Evolutionary conservation across 164 flowering plant species (phyloP), one percentile per base, ranked within the genome.

Genomic region (Vitis amurensis): DNA sequence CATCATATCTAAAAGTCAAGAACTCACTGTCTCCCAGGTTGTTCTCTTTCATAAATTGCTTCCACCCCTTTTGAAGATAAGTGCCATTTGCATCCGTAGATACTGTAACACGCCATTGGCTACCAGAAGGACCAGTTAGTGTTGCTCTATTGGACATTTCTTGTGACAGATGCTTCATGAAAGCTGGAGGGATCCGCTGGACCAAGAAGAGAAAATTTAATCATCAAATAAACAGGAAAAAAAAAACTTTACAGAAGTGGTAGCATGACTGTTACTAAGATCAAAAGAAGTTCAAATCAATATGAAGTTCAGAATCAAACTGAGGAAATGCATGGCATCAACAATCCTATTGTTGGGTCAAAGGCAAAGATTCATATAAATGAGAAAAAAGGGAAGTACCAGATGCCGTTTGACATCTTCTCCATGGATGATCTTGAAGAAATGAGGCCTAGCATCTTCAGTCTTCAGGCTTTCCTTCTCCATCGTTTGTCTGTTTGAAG

Each of bases 1-100:
- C 83, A 55, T 77, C 69, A 62, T 80, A 77, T 14, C 8, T 66
- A 68, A 80, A 77, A 19, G 72, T 1, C 29, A 77, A 11, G n/a
- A 68, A 59, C 49, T 78, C 80, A 10, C 8, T 2, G 1, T 55
- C n/a, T 1, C 63, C 51, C 2, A 80, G 27, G 1, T 50, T 52
- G 55, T 80, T 64, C 2, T 61, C 59, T 71, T 14, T 66, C 2
- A 48, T n/a, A 50, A 77, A 77, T 9, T 68, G 11, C 52, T 50
- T 8, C 83, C 83, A 80, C 4, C 83, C 83, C 17, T 74, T 31
- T 10, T 27, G 19, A 1, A 80, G 10, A 62, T 16, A 77, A 4
- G 66, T 47, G 3, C 48, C 71, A 1, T 52, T 11, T 1, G 10
- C 12, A 11, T 12, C 68, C 50, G 23, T 44, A 1, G 30, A 6